Conservation (phyloP, 768 basidiomycete species). For the Amanita thiersii region DNA sequence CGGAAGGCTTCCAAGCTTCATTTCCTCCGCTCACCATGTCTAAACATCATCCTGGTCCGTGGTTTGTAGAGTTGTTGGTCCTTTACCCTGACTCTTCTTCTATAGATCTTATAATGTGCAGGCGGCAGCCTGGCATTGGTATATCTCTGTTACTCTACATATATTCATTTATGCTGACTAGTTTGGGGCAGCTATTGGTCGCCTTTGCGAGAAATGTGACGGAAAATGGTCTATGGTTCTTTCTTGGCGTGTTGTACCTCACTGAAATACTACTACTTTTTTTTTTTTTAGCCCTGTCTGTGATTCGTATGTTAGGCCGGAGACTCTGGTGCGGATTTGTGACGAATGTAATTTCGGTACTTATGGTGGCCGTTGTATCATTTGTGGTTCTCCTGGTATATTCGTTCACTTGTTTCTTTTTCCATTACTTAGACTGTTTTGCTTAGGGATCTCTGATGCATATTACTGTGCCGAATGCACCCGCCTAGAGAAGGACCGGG, state of each 20-base stretch:
- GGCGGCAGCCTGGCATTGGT: slow-evolving; percentile 97
- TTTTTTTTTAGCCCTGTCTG: slow-evolving; percentile 81
- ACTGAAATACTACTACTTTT: slow-evolving; percentile 1
- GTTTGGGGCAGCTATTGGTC: slow-evolving; percentile 72
- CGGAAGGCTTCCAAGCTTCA: too few relatives aligned
- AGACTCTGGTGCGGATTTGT: slow-evolving; percentile 95
- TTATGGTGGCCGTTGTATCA: slow-evolving; percentile 96
- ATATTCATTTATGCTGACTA: not conserved
- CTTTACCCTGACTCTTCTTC: slow-evolving; percentile 7
- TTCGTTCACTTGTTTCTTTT: slow-evolving; percentile 1
- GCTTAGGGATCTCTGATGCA: slow-evolving; percentile 92
- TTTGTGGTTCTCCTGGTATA: slow-evolving; percentile 91
- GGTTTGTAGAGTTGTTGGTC: too few relatives aligned
- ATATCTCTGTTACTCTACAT: slow-evolving; percentile 18
- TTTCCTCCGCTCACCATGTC: slow-evolving; percentile 46
- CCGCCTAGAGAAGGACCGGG: slow-evolving; percentile 93
- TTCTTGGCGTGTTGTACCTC: not conserved
- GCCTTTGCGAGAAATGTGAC: slow-evolving; percentile 98
- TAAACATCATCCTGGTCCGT: slow-evolving; percentile 79
- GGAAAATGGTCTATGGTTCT: slow-evolving; percentile 81
- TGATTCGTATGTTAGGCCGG: slow-evolving; percentile 98
- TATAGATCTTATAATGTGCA: slow-evolving; percentile 95
- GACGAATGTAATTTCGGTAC: slow-evolving; percentile 99
- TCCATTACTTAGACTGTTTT: not conserved
- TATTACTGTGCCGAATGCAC: slow-evolving; percentile 99